Conservation (phyloP, 2,329 filamentous ascomycete species). For the Beauveria rudraprayagi region DNA sequence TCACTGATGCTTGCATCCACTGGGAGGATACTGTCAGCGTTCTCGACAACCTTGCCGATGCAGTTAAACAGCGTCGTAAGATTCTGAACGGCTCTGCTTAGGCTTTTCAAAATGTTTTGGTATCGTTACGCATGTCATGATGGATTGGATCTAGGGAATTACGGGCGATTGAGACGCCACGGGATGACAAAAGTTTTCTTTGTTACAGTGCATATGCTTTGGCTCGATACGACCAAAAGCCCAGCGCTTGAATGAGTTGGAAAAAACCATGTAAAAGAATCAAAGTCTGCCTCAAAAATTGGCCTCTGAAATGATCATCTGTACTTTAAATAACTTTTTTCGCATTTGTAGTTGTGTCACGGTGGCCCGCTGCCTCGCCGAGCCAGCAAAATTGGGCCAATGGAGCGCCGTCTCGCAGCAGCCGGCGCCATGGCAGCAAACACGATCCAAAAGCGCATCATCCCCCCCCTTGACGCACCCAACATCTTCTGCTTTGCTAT, state of each 20-base stretch:
- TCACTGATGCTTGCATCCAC: conserved; percentile 92
- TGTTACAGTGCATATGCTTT: background rate
- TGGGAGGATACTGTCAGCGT: conserved; percentile 81
- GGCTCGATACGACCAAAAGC: background rate
- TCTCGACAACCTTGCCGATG: conserved; percentile 77
- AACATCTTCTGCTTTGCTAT: background rate
- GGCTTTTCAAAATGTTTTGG: background rate
- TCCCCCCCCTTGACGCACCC: conserved; percentile 1
- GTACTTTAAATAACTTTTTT: too few relatives aligned
- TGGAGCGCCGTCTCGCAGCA: background rate
- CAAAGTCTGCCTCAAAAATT: background rate
- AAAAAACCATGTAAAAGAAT: background rate
- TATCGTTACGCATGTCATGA: conserved; percentile 5
- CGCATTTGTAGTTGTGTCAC: background rate
- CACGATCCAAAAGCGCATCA: conserved; percentile 1
- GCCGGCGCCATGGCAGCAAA: conserved; percentile 1
- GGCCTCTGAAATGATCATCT: too few relatives aligned
- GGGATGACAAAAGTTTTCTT: conserved; percentile 4
- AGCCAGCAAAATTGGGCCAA: conserved; percentile 11
- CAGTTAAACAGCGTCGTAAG: conserved; percentile 65
- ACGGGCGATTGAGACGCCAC: background rate
- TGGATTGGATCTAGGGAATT: background rate
- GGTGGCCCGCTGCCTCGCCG: background rate
- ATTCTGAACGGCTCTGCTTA: conserved; percentile 20
- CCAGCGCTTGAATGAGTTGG: background rate